Percentiles rank a stretch among this genome's conserved stretches.
Conservation (phyloP, 2,329 filamentous ascomycete genomes). For the Sclerotinia borealis region DNA sequence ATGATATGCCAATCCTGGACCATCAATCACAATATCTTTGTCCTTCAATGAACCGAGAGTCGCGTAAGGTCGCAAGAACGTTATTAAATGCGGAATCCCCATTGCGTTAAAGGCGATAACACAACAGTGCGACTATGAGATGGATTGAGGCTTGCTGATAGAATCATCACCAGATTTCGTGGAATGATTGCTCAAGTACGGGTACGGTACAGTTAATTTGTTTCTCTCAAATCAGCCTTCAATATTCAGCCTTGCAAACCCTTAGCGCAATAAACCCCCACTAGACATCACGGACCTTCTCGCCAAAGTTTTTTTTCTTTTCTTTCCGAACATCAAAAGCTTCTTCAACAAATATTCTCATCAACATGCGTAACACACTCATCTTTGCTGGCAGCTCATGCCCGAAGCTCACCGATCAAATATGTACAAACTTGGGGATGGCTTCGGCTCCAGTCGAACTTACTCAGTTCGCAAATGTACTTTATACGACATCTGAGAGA, state of each 20-base stretch:
- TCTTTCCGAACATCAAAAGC: slow-evolving; percentile 9
- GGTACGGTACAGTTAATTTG: no score
- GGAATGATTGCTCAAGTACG: no score
- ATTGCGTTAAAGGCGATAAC: slow-evolving; percentile 34
- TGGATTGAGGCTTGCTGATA: not conserved
- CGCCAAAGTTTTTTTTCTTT: slow-evolving; percentile 10
- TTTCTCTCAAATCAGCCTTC: no score
- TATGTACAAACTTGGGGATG: slow-evolving; percentile 65
- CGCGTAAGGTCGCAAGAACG: slow-evolving; percentile 48
- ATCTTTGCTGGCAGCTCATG: slow-evolving; percentile 64
- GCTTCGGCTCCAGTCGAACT: slow-evolving; percentile 57
- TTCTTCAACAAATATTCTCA: not conserved
- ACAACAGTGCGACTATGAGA: no score
- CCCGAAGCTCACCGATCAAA: slow-evolving; percentile 56
- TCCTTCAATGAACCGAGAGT: slow-evolving; percentile 37
- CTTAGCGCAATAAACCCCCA: not conserved
- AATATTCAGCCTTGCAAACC: not conserved
- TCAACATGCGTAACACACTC: slow-evolving; percentile 56
- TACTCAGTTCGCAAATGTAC: slow-evolving; percentile 65
- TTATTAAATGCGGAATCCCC: slow-evolving; percentile 55
- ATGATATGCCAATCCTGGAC: slow-evolving; percentile 71
- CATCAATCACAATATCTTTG: slow-evolving; percentile 58
- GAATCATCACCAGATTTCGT: not conserved
- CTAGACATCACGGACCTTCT: not conserved
- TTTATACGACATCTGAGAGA: slow-evolving; percentile 23